Evolutionary conservation across 495 filamentous ascomycete species (phyloP).

Genomic region (Cladorrhinum samala): DNA sequence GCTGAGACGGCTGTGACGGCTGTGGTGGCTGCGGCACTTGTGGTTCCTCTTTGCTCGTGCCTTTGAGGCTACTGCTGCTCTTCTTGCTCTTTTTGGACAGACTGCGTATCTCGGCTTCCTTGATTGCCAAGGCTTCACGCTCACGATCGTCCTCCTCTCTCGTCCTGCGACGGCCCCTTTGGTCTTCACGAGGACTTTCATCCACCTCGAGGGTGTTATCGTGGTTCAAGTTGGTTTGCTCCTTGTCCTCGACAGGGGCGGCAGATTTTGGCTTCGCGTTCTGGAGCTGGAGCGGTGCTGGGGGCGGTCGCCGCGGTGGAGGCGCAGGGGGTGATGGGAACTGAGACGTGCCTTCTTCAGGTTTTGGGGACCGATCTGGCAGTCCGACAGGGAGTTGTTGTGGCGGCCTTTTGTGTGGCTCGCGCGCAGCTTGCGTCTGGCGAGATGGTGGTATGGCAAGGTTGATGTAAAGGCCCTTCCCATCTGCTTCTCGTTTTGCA

Average conservation of each 20-base stretch:
- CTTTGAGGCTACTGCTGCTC: conserved; percentile 41
- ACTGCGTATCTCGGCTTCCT: conserved; percentile 59
- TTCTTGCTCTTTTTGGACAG: conserved; percentile 59
- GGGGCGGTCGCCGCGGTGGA: conserved; percentile 71
- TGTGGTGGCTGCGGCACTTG: conserved; percentile 9
- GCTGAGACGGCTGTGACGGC: conserved; percentile 7
- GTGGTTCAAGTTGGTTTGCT: conserved; percentile 75
- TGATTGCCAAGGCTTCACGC: conserved; percentile 57
- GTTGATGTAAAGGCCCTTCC: conserved; percentile 40
- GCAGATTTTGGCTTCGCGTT: conserved; percentile 38
- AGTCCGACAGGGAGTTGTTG: conserved; percentile 35
- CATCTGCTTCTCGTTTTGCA: conserved; percentile 33
- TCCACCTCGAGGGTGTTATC: conserved; percentile 67
- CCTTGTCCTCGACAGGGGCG: conserved; percentile 40
- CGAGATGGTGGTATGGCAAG: conserved; percentile 42
- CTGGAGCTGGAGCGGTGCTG: conserved; percentile 72
- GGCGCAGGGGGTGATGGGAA: conserved; percentile 45
- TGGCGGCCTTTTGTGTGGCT: conserved; percentile 39
- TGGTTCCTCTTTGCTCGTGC: conserved; percentile 30
- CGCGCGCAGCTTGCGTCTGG: conserved; percentile 31
- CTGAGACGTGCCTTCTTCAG: conserved; percentile 40
- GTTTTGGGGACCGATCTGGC: conserved; percentile 37
- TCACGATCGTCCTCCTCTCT: conserved; percentile 82
- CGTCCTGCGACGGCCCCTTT: conserved; percentile 76
- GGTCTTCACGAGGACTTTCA: conserved; percentile 47